Conservation (phyloP, 352 stramenopile genomes). For the Phytophthora constricta region DNA sequence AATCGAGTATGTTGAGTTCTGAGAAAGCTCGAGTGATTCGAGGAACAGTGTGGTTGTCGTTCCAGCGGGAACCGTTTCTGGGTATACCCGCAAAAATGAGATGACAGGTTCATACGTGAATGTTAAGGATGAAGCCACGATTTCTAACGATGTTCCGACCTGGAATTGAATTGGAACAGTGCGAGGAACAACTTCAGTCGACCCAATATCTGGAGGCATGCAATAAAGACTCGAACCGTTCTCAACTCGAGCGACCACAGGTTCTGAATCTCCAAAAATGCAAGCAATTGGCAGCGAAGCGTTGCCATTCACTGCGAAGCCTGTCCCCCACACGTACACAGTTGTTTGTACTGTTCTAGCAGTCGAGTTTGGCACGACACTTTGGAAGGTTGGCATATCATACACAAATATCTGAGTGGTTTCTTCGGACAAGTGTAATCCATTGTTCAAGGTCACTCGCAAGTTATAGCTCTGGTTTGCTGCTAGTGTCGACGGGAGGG, state of each 20-base stretch:
- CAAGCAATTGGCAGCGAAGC: slow-evolving; percentile 24
- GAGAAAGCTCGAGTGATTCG: not conserved
- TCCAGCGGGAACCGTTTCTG: slow-evolving; percentile 12
- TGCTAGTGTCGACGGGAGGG: slow-evolving; percentile 19
- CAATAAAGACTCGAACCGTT: slow-evolving; percentile 33
- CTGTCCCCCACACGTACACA: slow-evolving; percentile 30
- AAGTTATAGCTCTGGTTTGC: slow-evolving; percentile 25
- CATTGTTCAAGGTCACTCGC: slow-evolving; percentile 43
- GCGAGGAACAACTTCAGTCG: slow-evolving; percentile 1
- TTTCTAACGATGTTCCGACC: slow-evolving; percentile 9
- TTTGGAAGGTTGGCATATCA: slow-evolving; percentile 29
- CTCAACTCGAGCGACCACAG: slow-evolving; percentile 15
- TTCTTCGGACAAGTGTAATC: slow-evolving; percentile 30
- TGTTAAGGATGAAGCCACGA: slow-evolving; percentile 18
- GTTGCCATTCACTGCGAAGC: slow-evolving; percentile 32
- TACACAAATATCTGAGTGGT: slow-evolving; percentile 24
- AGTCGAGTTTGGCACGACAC: not conserved
- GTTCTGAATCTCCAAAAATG: slow-evolving; percentile 24
- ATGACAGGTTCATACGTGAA: slow-evolving; percentile 25
- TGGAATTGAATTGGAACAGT: slow-evolving; percentile 23
- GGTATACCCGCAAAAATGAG: slow-evolving; percentile 14
- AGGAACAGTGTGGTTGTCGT: slow-evolving; percentile 7
- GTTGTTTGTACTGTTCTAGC: not conserved
- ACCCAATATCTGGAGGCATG: slow-evolving; percentile 19
- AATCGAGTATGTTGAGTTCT: slow-evolving; percentile 5